These are phyloP conservation scores for Colletotrichum musae DNA, from an alignment of 2,329 filamentous ascomycete species.

Conservation along the genomic window DNA sequence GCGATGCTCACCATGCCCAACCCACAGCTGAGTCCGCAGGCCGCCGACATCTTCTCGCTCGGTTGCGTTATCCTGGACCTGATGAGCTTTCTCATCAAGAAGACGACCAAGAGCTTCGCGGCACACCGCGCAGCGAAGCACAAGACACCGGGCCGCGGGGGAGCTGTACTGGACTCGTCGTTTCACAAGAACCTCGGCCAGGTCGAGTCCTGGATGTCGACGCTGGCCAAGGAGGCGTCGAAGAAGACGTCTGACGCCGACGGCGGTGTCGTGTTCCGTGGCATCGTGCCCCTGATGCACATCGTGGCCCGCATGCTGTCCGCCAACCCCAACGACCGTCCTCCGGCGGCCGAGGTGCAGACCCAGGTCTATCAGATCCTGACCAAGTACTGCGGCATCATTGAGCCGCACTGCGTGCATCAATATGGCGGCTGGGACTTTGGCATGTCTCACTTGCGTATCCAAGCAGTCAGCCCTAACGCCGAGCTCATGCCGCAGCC, in stretches of 20 bases:
- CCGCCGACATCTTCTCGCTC: slow-evolving; percentile 80
- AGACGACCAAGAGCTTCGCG: slow-evolving; percentile 75
- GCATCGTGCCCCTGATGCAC: slow-evolving; percentile 66
- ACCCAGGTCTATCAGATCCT: slow-evolving; percentile 67
- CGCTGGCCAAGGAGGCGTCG: slow-evolving; percentile 71
- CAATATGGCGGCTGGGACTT: slow-evolving; percentile 58
- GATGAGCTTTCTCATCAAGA: slow-evolving; percentile 77
- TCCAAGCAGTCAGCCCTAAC: slow-evolving; percentile 35
- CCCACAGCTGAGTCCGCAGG: slow-evolving; percentile 65
- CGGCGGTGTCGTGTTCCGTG: slow-evolving; percentile 63
- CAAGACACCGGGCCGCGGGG: slow-evolving; percentile 70
- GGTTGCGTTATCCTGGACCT: slow-evolving; percentile 82
- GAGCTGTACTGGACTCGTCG: slow-evolving; percentile 76
- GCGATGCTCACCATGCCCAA: slow-evolving; percentile 56
- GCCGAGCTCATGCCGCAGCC: slow-evolving; percentile 30
- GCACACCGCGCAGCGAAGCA: slow-evolving; percentile 77
- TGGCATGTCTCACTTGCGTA: slow-evolving; percentile 46
- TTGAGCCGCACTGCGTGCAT: slow-evolving; percentile 69
- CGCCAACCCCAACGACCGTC: slow-evolving; percentile 66
- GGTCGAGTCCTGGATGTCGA: slow-evolving; percentile 77
- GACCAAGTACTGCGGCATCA: slow-evolving; percentile 61
- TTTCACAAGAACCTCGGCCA: slow-evolving; percentile 81
- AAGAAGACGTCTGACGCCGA: slow-evolving; percentile 58
- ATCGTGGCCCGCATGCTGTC: slow-evolving; percentile 70
- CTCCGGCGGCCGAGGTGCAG: slow-evolving; percentile 66